Percentiles rank a stretch among this genome's conserved stretches.
These are phyloP conservation scores for Veloboletus limbatus DNA, from an alignment of 1,284 basidiomycete genomes.

Conservation along the genomic window DNA sequence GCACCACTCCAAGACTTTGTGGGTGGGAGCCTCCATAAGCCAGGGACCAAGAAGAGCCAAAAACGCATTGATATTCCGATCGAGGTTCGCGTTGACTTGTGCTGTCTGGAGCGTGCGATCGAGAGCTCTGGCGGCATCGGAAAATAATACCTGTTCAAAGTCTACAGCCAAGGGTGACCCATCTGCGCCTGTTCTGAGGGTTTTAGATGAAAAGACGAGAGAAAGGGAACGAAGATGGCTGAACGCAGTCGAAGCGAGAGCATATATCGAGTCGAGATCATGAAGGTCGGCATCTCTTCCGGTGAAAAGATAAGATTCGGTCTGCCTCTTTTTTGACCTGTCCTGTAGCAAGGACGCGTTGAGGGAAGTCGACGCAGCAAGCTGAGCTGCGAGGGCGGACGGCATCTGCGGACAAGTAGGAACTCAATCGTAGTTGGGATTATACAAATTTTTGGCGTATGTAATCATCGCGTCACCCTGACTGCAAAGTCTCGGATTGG, in stretches of 20 bases:
- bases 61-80: conserved; percentile 61
- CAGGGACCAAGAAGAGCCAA: conserved; percentile 75
- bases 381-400: conserved; percentile 81
- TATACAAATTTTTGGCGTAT: conserved; percentile 13
- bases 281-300: conserved; percentile 76
- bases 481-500: too few species aligned
- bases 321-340: conserved; percentile 54
- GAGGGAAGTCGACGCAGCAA: conserved; percentile 78
- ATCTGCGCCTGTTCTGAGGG: conserved; percentile 13
- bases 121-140: conserved; percentile 68
- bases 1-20: conserved; percentile 95
- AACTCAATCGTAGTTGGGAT: too few species aligned
- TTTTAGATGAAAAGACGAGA: conserved; percentile 41
- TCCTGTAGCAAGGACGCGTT: conserved; percentile 77
- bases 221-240: conserved; percentile 72
- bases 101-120: conserved; percentile 81
- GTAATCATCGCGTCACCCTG: too few species aligned
- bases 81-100: conserved; percentile 63
- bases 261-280: conserved; percentile 85
- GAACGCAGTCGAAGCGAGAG: conserved; percentile 82
- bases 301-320: conserved; percentile 84
- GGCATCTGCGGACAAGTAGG: too few species aligned
- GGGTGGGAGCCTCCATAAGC: conserved; percentile 78
- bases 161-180: conserved; percentile 36
- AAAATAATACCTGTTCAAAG: conserved; percentile 81